Evolutionary conservation across 768 basidiomycete genomes (phyloP).

Genomic region (Leccinellum rugosiceps): DNA sequence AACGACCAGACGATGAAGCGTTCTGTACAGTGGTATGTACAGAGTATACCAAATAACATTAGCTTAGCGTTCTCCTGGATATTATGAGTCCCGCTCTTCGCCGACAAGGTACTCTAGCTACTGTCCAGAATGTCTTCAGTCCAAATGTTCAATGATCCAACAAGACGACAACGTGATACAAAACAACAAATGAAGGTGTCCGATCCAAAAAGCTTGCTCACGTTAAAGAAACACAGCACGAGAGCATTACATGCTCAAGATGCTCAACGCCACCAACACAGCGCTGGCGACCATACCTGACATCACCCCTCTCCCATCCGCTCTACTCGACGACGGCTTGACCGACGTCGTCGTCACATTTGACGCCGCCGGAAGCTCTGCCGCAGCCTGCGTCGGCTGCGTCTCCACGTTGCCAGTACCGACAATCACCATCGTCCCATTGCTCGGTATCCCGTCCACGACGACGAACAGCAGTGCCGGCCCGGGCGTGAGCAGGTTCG

Average conservation of each 20-base stretch:
- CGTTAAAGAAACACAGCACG: too few relatives aligned
- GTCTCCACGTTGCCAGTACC: conserved; percentile 76
- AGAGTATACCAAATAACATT: background rate
- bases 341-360: conserved; percentile 21
- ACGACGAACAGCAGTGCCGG: conserved; percentile 82
- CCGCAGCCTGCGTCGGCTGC: conserved; percentile 52
- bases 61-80: background rate
- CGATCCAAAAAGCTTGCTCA: background rate
- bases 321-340: background rate
- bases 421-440: conserved; percentile 71
- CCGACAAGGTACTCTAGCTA: background rate
- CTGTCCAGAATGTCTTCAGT: background rate
- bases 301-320: background rate
- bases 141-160: background rate
- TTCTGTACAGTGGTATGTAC: too few relatives aligned
- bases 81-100: background rate
- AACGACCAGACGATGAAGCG: too few relatives aligned
- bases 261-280: background rate
- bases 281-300: background rate
- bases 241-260: background rate
- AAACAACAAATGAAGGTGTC: background rate
- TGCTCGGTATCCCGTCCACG: conserved; percentile 80
- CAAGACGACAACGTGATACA: background rate
- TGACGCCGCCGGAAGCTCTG: conserved; percentile 39
- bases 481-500: conserved; percentile 86